Conservation (phyloP, 2,329 filamentous ascomycete genomes). For the Hypoxylon sp. region DNA sequence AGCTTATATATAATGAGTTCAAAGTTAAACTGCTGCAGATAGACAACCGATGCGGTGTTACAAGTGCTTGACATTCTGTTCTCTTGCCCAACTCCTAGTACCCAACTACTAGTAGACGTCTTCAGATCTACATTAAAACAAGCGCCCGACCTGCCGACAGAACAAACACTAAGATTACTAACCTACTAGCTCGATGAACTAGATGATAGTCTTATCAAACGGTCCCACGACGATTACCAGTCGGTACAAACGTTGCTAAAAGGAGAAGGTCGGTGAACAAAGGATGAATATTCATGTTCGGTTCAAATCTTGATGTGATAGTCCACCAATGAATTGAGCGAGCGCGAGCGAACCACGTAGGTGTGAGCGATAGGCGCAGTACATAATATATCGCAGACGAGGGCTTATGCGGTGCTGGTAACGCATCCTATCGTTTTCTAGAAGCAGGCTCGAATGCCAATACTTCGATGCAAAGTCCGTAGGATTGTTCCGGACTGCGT, state of each 20-base stretch:
- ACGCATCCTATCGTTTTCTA: constrained; percentile 5
- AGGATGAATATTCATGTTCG: constrained; percentile 17
- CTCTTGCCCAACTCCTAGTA: not conserved
- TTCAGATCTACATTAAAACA: constrained; percentile 8
- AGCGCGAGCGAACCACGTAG: constrained; percentile 4
- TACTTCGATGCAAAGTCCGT: constrained; percentile 4
- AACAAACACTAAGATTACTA: not conserved
- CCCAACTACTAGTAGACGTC: not conserved
- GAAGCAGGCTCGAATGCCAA: not conserved
- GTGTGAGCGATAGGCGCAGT: not conserved
- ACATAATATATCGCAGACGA: not conserved
- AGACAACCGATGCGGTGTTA: constrained; percentile 16
- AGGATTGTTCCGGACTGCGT: constrained; percentile 8
- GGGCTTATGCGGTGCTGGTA: constrained; percentile 9
- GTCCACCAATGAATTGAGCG: constrained; percentile 26
- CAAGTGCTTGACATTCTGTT: not conserved
- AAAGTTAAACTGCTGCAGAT: constrained; percentile 31
- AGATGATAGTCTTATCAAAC: constrained; percentile 24
- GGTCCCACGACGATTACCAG: constrained; percentile 6
- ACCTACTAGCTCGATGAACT: constrained; percentile 12
- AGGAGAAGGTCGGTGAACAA: constrained; percentile 36
- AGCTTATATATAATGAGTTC: constrained; percentile 32
- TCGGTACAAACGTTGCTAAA: constrained; percentile 27
- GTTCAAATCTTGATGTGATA: constrained; percentile 5
- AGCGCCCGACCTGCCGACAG: not conserved